Evolutionary conservation across 1,284 basidiomycete species (phyloP).

Genomic region (Sutorius eximius): DNA sequence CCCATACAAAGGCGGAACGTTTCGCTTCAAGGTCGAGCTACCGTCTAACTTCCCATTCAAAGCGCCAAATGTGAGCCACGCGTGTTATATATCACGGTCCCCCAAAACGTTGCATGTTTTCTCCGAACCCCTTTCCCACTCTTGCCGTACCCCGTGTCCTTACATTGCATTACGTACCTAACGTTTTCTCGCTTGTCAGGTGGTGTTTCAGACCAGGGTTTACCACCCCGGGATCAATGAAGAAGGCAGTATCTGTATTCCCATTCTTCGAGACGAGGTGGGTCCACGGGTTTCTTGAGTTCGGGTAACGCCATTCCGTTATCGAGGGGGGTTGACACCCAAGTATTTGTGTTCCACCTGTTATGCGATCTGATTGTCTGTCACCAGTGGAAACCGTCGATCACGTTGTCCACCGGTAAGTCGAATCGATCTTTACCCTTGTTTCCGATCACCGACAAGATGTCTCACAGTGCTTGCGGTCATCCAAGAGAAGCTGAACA

Average conservation of each 20-base stretch:
- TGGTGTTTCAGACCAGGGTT: constrained; percentile 84
- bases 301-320: background rate
- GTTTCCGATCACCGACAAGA: constrained; percentile 7
- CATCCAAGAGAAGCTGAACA: constrained; percentile 84
- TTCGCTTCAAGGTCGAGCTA: constrained; percentile 71
- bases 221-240: constrained; percentile 94
- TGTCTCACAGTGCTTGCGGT: constrained; percentile 63
- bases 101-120: constrained; percentile 28
- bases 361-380: constrained; percentile 3
- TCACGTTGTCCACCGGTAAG: constrained; percentile 73
- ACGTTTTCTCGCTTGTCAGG: constrained; percentile 44
- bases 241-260: constrained; percentile 82
- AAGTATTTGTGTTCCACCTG: background rate
- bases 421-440: background rate
- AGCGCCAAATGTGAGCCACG: constrained; percentile 65
- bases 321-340: constrained; percentile 3
- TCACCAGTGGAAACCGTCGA: constrained; percentile 85
- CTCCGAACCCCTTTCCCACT: constrained; percentile 2
- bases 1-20: constrained; percentile 85
- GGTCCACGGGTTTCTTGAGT: constrained; percentile 27
- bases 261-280: constrained; percentile 80
- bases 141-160: background rate
- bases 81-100: constrained; percentile 11
- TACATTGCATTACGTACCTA: constrained; percentile 25
- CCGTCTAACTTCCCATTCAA: constrained; percentile 89